These are phyloP conservation scores for Mycena rebaudengoi DNA, from an alignment of 768 basidiomycete genomes.

Conservation along the genomic window DNA sequence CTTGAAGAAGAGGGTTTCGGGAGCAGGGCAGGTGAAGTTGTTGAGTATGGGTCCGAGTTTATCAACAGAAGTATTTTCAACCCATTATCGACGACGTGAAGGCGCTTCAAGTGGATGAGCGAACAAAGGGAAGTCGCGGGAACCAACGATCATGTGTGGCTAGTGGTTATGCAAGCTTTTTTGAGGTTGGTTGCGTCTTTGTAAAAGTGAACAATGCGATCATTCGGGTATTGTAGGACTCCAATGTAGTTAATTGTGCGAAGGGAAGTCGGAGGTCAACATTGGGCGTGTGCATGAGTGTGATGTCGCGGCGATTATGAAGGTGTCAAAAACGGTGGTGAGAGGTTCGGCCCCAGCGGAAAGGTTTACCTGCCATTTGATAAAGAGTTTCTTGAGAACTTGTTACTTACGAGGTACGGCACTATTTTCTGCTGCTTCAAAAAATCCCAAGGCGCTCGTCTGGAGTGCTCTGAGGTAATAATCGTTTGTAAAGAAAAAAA, in stretches of 20 bases:
- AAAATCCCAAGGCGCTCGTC: too few relatives aligned
- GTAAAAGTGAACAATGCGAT: background rate
- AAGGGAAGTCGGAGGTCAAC: background rate
- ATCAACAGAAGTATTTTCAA: too few relatives aligned
- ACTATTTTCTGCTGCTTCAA: too few relatives aligned
- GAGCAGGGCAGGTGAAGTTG: background rate
- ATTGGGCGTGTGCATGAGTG: background rate
- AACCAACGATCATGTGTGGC: background rate
- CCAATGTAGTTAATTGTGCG: background rate
- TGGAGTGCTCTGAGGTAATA: too few relatives aligned
- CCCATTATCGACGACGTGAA: background rate
- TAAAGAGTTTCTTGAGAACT: background rate
- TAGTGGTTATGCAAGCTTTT: background rate
- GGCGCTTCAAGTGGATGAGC: background rate
- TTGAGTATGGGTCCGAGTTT: background rate
- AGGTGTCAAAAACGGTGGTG: background rate
- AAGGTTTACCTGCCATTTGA: background rate
- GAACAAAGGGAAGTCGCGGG: background rate
- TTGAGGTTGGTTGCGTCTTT: background rate
- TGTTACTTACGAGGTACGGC: too few relatives aligned
- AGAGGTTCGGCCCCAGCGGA: too few relatives aligned
- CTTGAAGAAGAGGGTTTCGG: background rate
- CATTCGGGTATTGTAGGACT: background rate
- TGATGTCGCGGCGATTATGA: background rate
- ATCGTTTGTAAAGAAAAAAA: too few relatives aligned